Evolutionary conservation across 202 grass and related monocot species (phyloP).

Genomic region (Setaria italica): DNA sequence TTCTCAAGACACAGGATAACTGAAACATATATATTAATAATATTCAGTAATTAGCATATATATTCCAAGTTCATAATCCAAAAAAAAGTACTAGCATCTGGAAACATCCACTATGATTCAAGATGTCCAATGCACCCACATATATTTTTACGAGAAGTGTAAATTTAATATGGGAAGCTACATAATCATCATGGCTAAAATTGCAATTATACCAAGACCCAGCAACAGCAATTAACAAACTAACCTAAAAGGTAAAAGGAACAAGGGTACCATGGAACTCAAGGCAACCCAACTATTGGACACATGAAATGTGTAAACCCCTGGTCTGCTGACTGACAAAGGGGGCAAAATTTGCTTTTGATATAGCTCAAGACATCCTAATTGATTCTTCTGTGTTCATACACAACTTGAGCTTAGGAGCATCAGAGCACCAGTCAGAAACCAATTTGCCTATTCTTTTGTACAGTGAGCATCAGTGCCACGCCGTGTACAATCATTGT

Average conservation of each 20-base stretch:
- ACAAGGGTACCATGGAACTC: not conserved
- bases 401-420: constrained; percentile 9
- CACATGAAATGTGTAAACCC: constrained; percentile 6
- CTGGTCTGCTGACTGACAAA: constrained; percentile 14
- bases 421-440: constrained; percentile 18
- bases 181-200: constrained; percentile 1
- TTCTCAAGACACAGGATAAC: constrained; percentile 18
- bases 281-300: constrained; percentile 4
- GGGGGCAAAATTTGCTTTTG: constrained; percentile 15
- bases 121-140: not conserved
- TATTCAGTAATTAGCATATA: not conserved
- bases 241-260: not conserved
- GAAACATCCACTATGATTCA: constrained; percentile 11
- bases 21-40: constrained; percentile 3
- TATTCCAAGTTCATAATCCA: constrained; percentile 25
- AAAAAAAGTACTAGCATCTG: not conserved
- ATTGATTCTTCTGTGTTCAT: not conserved
- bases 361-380: not conserved
- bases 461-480: constrained; percentile 86
- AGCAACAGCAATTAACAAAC: constrained; percentile 3
- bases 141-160: not conserved
- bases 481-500: constrained; percentile 63
- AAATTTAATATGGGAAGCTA: not conserved
- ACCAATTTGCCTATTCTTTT: constrained; percentile 58
- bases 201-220: not conserved